A percentile compares a stretch with the other conserved stretches of the same genome.
phyloP scores from a whole-genome alignment of 2,329 filamentous ascomycete species.

The Arthroderma sp. region DNA sequence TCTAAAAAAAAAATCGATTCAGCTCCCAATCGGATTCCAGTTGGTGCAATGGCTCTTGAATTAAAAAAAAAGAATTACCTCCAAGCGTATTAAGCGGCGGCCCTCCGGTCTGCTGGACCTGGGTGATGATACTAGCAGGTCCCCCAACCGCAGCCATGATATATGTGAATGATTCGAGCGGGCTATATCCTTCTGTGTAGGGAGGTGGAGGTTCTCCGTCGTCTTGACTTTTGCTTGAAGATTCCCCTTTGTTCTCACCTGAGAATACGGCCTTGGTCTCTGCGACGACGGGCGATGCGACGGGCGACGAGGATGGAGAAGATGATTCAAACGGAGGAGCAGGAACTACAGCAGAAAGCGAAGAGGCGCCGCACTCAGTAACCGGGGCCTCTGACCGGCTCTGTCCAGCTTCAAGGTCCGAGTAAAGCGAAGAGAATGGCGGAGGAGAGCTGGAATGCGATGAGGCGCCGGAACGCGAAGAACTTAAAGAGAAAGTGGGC shows the following conservation, averaged over 20 bases:
- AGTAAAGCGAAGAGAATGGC: slow-evolving; percentile 52
- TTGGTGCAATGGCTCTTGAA: neutral
- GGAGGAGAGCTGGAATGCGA: slow-evolving; percentile 41
- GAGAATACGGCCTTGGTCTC: slow-evolving; percentile 78
- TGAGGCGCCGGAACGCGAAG: slow-evolving; percentile 25
- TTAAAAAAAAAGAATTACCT: slow-evolving; percentile 40
- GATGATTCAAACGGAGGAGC: slow-evolving; percentile 39
- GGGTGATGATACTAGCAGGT: slow-evolving; percentile 96
- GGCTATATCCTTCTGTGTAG: slow-evolving; percentile 77
- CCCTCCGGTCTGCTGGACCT: slow-evolving; percentile 82
- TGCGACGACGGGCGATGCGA: slow-evolving; percentile 41
- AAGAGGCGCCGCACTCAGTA: slow-evolving; percentile 35
- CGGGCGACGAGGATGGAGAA: slow-evolving; percentile 29
- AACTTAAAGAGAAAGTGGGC: slow-evolving; percentile 24
- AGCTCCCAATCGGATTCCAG: neutral
- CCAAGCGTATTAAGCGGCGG: slow-evolving; percentile 80
- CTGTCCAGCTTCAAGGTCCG: slow-evolving; percentile 30
- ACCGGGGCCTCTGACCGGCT: slow-evolving; percentile 29
- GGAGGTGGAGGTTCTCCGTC: slow-evolving; percentile 90
- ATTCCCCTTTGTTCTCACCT: slow-evolving; percentile 64
- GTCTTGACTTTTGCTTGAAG: slow-evolving; percentile 52
- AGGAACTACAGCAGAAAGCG: slow-evolving; percentile 38
- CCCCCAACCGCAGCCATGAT: slow-evolving; percentile 96
- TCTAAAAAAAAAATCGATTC: slow-evolving; percentile 5
- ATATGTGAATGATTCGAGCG: slow-evolving; percentile 84